Base-by-base conservation (phyloP, 768 basidiomycete genomes). In the Phylloporus arenicola region DNA sequence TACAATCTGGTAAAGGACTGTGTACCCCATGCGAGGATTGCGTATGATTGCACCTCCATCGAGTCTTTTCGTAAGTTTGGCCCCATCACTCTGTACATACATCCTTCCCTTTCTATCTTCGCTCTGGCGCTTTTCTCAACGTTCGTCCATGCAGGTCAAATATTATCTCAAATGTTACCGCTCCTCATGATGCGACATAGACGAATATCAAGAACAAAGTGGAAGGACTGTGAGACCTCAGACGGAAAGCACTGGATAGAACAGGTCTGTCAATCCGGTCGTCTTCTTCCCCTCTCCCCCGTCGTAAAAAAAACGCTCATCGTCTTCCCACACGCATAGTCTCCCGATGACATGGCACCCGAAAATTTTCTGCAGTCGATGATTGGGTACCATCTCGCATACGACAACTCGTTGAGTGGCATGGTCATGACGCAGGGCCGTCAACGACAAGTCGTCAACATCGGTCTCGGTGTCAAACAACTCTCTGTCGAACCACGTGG, bases 121-220 rank as follows among this genome's bases (percentile, higher is more conserved):
- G 3, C n/a, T 19, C 7, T 11, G 27, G 2, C 16, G 22, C 8
- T 14, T 34, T 5, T 9, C 40, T 57, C 16, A 50, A n/a, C 4
- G 9, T 1, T 20, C 11, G 27, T 45, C 3, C 30, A 25, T 13
- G 13, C 66, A 89, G 88, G 86, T 19, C 77, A 79, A 61, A 70
- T 86, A 57, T 82, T 90, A 64, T 81, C 82, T 16, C 75, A 83
- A 56, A 83, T 89, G 74, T 70, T 90, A 10, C 88, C 88, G 0
- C 71, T 89, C 12, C 81, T 89, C 57, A 88, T 90, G 88, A 89
- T 89, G 88, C 72, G 87, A 14, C 88, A 89, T 64, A 75, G 87
- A 48, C 81, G 88, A 34, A 85, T 89, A 67, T 85, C 88, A 2
- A 74, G 87, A 17, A 69, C 82, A 12, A 82, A 84, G 55, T 90